Conservation (phyloP, 495 filamentous ascomycete genomes). For the Cudoniella acicularis region DNA sequence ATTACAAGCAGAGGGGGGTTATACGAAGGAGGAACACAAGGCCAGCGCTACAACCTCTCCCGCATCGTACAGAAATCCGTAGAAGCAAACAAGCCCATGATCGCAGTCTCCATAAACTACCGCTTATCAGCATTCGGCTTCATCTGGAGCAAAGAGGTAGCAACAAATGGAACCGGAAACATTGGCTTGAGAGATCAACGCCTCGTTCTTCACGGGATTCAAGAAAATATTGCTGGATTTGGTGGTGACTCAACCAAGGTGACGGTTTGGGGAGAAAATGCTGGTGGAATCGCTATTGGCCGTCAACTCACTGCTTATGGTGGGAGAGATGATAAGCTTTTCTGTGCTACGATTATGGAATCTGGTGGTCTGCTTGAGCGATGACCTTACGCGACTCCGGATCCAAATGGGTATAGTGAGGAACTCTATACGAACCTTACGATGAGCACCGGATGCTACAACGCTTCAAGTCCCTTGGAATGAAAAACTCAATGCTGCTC, state of each 20-base stretch:
- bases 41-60: constrained; percentile 39
- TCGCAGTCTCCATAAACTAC: constrained; percentile 58
- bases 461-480: background rate
- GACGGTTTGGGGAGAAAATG: constrained; percentile 44
- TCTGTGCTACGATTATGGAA: constrained; percentile 30
- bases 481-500: background rate
- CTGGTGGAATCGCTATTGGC: constrained; percentile 58
- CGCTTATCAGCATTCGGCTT: constrained; percentile 35
- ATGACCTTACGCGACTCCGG: background rate
- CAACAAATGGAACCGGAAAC: constrained; percentile 33
- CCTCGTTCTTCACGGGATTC: constrained; percentile 42
- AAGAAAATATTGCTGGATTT: constrained; percentile 40
- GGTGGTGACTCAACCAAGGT: constrained; percentile 32
- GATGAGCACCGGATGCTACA: background rate
- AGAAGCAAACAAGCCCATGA: constrained; percentile 51
- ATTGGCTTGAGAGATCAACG: constrained; percentile 47
- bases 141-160: background rate
- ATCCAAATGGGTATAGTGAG: background rate
- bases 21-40: constrained; percentile 51
- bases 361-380: background rate
- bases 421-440: background rate
- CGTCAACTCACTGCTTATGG: constrained; percentile 59
- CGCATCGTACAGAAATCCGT: constrained; percentile 46
- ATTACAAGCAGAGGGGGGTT: constrained; percentile 42
- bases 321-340: constrained; percentile 1